phyloP scores from a whole-genome alignment of 345 rosid species.

The Rhodomyrtus tomentosa region DNA sequence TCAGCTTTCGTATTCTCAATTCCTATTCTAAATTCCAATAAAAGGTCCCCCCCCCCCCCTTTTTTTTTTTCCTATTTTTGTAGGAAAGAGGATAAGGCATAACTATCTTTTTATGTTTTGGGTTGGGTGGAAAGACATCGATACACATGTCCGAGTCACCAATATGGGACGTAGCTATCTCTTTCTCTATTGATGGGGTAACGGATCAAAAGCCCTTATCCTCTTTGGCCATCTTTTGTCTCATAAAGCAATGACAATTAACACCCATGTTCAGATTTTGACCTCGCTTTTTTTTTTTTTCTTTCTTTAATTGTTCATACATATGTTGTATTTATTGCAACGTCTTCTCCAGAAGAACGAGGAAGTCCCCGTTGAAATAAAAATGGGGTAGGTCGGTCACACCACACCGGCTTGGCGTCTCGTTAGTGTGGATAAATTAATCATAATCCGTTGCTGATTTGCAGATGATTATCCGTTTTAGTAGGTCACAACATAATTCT shows the following conservation, averaged over 20 bases:
- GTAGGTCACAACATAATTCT: too few relatives aligned
- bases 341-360: neutral
- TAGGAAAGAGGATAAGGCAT: constrained; percentile 34
- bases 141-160: neutral
- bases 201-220: neutral
- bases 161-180: neutral
- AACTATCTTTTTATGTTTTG: neutral
- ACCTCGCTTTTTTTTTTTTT: neutral
- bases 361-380: neutral
- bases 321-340: too few relatives aligned
- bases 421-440: neutral
- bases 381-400: too few relatives aligned
- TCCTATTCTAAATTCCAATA: too few relatives aligned
- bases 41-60: too few relatives aligned
- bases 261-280: neutral
- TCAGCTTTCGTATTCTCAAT: neutral
- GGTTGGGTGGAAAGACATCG: neutral
- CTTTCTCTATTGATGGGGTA: neutral
- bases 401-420: neutral
- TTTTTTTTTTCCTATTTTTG: constrained; percentile 8
- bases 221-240: neutral
- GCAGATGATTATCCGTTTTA: neutral
- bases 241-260: neutral
- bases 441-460: neutral
- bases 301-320: too few relatives aligned